Percentiles rank a stretch among this genome's conserved stretches.
Evolutionary conservation across 108 stramenopile genomes (phyloP).

Genomic region (Aurantiochytrium sp.): DNA sequence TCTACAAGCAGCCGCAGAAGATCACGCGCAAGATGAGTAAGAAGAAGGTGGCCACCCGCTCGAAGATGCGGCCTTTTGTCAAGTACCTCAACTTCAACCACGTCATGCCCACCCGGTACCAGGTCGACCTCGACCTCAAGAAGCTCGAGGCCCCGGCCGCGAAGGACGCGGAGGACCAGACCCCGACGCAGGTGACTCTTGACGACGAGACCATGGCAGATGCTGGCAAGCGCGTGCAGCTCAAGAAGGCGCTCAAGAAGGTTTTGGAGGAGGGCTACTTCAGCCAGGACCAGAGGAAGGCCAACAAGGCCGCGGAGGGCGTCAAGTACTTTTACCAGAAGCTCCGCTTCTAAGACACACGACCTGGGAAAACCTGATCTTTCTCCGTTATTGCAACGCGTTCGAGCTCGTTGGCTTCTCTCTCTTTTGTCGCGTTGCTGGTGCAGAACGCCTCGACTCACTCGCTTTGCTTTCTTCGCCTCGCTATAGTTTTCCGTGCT

Average conservation of each 20-base stretch:
- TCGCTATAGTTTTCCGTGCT: neutral
- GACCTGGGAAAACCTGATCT: neutral
- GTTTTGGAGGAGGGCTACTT: constrained; percentile 86
- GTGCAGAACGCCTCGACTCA: neutral
- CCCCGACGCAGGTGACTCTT: constrained; percentile 58
- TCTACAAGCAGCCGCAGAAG: constrained; percentile 91
- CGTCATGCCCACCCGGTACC: constrained; percentile 98
- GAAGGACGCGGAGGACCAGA: constrained; percentile 47
- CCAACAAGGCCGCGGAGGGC: constrained; percentile 87
- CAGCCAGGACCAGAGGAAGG: constrained; percentile 80
- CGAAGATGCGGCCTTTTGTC: constrained; percentile 96
- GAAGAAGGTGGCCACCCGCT: constrained; percentile 87
- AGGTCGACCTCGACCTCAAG: constrained; percentile 87
- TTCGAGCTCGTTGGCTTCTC: neutral
- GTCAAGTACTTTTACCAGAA: constrained; percentile 91
- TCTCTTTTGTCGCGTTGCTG: no score
- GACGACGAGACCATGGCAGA: constrained; percentile 74
- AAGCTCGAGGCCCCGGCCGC: constrained; percentile 86
- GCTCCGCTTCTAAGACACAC: constrained; percentile 81
- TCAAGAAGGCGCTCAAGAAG: constrained; percentile 86
- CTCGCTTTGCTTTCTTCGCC: neutral
- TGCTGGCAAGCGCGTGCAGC: constrained; percentile 50
- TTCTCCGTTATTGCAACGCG: neutral
- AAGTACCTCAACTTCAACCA: constrained; percentile 98
- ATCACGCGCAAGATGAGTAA: constrained; percentile 93